These are phyloP conservation scores for Paxillus ammoniavirescens DNA, from an alignment of 768 basidiomycete species.

Conservation along the genomic window DNA sequence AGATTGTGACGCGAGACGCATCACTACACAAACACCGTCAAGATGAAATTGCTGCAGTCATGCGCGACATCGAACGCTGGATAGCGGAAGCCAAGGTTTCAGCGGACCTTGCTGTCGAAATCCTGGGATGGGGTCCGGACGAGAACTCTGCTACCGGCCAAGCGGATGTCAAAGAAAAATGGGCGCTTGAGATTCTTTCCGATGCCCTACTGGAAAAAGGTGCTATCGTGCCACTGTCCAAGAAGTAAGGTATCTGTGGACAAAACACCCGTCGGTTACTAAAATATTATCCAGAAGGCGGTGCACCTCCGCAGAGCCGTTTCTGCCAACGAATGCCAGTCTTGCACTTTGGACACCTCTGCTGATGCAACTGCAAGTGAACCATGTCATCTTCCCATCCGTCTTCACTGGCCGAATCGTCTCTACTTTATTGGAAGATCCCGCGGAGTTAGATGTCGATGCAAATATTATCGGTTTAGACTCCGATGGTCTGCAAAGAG, in stretches of 20 bases:
- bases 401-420: constrained; percentile 49
- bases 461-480: constrained; percentile 17
- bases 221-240: constrained; percentile 76
- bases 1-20: constrained; percentile 60
- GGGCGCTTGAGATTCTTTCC: constrained; percentile 68
- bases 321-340: constrained; percentile 50
- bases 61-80: constrained; percentile 76
- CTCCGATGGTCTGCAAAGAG: constrained; percentile 22
- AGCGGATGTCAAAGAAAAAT: constrained; percentile 55
- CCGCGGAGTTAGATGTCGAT: constrained; percentile 9
- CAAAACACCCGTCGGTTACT: not conserved
- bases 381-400: constrained; percentile 55
- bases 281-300: constrained; percentile 51
- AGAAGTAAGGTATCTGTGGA: constrained; percentile 54
- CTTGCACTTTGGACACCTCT: constrained; percentile 69
- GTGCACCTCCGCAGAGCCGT: constrained; percentile 36
- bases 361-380: constrained; percentile 50
- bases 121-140: constrained; percentile 43
- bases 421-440: constrained; percentile 29
- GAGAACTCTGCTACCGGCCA: constrained; percentile 33
- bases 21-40: constrained; percentile 55
- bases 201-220: constrained; percentile 69
- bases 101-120: constrained; percentile 47
- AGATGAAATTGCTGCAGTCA: constrained; percentile 44
- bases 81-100: constrained; percentile 70